phyloP scores from a whole-genome alignment of 208 protist genomes.

The Crithidia brevicula region DNA sequence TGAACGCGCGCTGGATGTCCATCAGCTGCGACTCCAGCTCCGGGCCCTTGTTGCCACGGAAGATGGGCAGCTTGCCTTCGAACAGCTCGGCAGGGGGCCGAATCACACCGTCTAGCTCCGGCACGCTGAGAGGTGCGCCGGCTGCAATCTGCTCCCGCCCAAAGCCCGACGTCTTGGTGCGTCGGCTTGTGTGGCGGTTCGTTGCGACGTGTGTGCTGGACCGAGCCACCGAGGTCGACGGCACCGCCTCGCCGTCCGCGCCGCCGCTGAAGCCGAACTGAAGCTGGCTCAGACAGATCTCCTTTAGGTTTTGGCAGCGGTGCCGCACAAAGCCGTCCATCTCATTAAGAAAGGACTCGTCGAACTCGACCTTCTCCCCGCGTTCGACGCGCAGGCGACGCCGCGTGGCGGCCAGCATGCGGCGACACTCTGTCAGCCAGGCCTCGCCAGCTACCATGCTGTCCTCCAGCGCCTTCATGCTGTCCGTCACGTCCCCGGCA shows the following conservation, averaged over 20 bases:
- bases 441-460: conserved; percentile 90
- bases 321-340: conserved; percentile 98
- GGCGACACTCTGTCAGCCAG: conserved; percentile 93
- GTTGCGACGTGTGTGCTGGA: conserved; percentile 15
- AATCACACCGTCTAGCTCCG: conserved; percentile 62
- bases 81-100: conserved; percentile 51
- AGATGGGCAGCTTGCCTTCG: conserved; percentile 85
- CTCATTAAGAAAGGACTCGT: conserved; percentile 95
- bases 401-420: conserved; percentile 85
- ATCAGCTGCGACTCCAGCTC: conserved; percentile 95
- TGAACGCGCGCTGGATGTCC: conserved; percentile 96
- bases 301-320: conserved; percentile 96
- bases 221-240: conserved; percentile 2
- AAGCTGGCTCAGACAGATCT: conserved; percentile 97
- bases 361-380: conserved; percentile 91
- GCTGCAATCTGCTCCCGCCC: conserved; percentile 30
- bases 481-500: conserved; percentile 89
- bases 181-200: conserved; percentile 17
- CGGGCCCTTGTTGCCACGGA: conserved; percentile 95
- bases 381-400: conserved; percentile 82
- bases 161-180: conserved; percentile 31
- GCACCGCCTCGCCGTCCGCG: conserved; percentile 26
- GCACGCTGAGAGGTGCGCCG: conserved; percentile 60
- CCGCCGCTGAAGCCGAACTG: conserved; percentile 95
- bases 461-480: conserved; percentile 93